A percentile compares a stretch with the other conserved stretches of the same genome.
phyloP scores from a whole-genome alignment of 495 filamentous ascomycete genomes.

The Xylaria castorea region DNA sequence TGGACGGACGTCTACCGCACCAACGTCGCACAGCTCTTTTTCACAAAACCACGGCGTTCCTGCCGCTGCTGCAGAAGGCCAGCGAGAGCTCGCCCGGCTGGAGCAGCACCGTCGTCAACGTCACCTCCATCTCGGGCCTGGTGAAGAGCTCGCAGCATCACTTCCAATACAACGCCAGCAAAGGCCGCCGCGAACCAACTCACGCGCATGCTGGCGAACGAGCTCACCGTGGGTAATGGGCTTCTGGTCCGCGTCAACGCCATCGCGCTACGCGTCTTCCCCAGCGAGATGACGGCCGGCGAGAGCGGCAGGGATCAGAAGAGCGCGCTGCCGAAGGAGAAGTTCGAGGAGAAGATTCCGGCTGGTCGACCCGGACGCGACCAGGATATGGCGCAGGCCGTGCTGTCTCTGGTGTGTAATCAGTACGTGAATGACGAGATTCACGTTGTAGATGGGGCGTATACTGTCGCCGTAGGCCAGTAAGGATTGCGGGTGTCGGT shows the following conservation, averaged over 20 bases:
- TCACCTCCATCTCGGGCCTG: conserved; percentile 77
- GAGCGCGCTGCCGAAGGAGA: conserved; percentile 65
- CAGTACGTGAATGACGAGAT: conserved; percentile 77
- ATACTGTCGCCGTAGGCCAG: conserved; percentile 37
- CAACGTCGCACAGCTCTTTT: conserved; percentile 82
- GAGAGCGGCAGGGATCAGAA: conserved; percentile 64
- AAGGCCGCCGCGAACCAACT: conserved; percentile 81
- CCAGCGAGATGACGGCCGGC: conserved; percentile 71
- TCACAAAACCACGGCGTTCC: conserved; percentile 74
- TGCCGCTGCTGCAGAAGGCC: conserved; percentile 68
- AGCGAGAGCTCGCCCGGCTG: conserved; percentile 57
- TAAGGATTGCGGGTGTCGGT: background rate
- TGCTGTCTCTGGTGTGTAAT: conserved; percentile 68
- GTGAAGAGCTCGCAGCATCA: conserved; percentile 74
- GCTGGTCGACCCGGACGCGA: conserved; percentile 69
- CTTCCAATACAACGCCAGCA: conserved; percentile 76
- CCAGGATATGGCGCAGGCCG: conserved; percentile 73
- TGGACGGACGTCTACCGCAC: conserved; percentile 79
- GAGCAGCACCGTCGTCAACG: conserved; percentile 75
- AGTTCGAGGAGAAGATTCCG: conserved; percentile 66
- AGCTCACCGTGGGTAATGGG: conserved; percentile 68
- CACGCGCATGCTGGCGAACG: conserved; percentile 70
- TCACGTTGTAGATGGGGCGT: conserved; percentile 70
- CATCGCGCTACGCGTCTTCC: conserved; percentile 78
- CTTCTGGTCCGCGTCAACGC: conserved; percentile 76